Evolutionary conservation across 345 rosid species (phyloP).

Genomic region (Sisymbrium irio): DNA sequence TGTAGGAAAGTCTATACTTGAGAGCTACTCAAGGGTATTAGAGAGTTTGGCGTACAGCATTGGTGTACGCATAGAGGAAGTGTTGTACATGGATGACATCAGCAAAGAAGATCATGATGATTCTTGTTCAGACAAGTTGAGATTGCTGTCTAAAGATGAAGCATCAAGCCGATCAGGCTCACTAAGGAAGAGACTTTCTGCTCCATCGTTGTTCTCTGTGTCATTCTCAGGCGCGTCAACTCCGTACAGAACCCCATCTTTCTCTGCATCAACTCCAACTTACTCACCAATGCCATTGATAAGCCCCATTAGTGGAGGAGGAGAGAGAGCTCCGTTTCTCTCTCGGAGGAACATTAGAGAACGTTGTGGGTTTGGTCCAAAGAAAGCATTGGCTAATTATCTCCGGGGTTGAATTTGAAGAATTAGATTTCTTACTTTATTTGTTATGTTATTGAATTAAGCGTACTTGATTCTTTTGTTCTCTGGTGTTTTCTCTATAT

Average conservation of each 20-base stretch:
- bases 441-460: neutral
- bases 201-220: conserved; percentile 55
- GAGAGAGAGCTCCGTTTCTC: conserved; percentile 76
- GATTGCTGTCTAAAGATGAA: conserved; percentile 36
- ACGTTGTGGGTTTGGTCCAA: conserved; percentile 90
- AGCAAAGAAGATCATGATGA: conserved; percentile 52
- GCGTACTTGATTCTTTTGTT: neutral
- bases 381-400: conserved; percentile 70
- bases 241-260: conserved; percentile 62
- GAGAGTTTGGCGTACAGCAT: conserved; percentile 90
- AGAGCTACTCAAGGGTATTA: conserved; percentile 93
- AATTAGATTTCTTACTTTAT: neutral
- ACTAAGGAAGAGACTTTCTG: conserved; percentile 53
- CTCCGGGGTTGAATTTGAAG: conserved; percentile 45
- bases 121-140: conserved; percentile 34
- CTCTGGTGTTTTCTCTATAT: neutral
- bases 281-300: conserved; percentile 58
- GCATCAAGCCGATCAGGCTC: conserved; percentile 53
- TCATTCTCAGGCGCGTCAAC: conserved; percentile 48
- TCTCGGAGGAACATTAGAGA: conserved; percentile 45
- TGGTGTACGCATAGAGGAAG: conserved; percentile 83
- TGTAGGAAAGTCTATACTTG: conserved; percentile 88
- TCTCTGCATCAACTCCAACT: conserved; percentile 52
- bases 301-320: conserved; percentile 51
- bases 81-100: conserved; percentile 81